phyloP scores from a whole-genome alignment of 345 rosid genomes.

The Salix exigua region DNA sequence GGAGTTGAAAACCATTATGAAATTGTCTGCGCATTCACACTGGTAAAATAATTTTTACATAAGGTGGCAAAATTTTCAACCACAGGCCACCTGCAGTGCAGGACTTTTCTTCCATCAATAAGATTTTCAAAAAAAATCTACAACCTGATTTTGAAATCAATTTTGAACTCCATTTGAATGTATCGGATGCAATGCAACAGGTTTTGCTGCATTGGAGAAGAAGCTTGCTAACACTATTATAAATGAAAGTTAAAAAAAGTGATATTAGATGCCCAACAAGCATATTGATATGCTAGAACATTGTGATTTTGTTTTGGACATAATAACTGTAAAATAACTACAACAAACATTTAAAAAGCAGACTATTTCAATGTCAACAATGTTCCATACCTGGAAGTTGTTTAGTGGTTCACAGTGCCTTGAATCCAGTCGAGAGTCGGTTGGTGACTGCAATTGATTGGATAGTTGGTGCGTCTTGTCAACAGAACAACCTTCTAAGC shows the following conservation, averaged over 20 bases:
- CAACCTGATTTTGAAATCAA: not conserved
- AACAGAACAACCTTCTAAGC: conserved; percentile 46
- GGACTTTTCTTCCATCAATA: not conserved
- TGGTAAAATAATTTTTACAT: not conserved
- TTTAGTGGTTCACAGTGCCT: conserved; percentile 53
- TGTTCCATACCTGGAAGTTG: conserved; percentile 61
- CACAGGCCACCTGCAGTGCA: not conserved
- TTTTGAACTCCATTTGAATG: not conserved
- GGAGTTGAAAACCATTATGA: not conserved
- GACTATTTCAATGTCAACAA: not conserved
- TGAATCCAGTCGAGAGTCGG: conserved; percentile 40
- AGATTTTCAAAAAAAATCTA: not conserved
- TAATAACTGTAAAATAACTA: not conserved
- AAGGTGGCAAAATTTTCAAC: not conserved
- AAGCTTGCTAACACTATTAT: not conserved
- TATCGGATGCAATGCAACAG: not conserved
- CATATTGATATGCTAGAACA: not conserved
- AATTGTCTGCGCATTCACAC: not conserved
- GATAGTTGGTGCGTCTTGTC: conserved; percentile 43
- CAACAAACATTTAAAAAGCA: not conserved
- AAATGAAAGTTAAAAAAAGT: not conserved
- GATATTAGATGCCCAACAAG: not conserved
- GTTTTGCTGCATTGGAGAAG: not conserved
- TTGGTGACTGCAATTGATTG: conserved; percentile 42
- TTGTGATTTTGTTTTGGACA: not conserved